Evolutionary conservation across 345 rosid genomes (phyloP), one percentile per base, ranked within the genome.

Genomic region (Brassica rapa): DNA sequence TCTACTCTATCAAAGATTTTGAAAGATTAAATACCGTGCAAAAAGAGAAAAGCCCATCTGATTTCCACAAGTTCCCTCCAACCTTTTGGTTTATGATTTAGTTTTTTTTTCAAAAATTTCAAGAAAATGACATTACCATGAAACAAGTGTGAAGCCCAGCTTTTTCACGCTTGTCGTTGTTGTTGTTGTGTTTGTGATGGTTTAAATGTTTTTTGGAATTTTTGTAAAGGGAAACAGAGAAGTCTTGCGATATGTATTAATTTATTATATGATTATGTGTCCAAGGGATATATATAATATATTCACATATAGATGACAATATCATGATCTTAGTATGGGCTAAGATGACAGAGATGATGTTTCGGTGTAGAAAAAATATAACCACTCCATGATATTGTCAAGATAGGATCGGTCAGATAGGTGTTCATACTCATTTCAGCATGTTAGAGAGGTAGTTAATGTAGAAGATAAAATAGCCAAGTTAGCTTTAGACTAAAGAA

Each of bases 201-300:
- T 67, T 72, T 77, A 53, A 77, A 70, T 70, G 64, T 60, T 51
- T 66, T 27, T 66, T 35, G 39, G 73, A 61, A 62, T 25, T 53
- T 62, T 62, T 62, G 82, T 80, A 80, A 62, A 74, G 25, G 63
- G 55, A 80, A 74, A 27, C 46, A 61, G 21, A 68, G 49, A 68
- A 56, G 69, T 68, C 9, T 72, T 27, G 4, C 30, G 30, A 27
- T 74, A 69, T 30, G 25, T 27, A 27, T 27, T 3, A 27, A 62
- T 69, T 64, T 73, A 67, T 46, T 15, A 60, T 15, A 60, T 78
- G 71, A 56, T 62, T n/a, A 77, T 63, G 68, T n/a, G 64, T 15
- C 65, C 30, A 24, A 6, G 29, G 30, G 55, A 60, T 11, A 19
- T 16, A 76, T 60, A 24, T 72, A 53, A 76, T 68, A 24, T 72